These are phyloP conservation scores for Climacium dendroides DNA, from an alignment of 225 moss, liverwort and hornwort species.

Conservation along the genomic window DNA sequence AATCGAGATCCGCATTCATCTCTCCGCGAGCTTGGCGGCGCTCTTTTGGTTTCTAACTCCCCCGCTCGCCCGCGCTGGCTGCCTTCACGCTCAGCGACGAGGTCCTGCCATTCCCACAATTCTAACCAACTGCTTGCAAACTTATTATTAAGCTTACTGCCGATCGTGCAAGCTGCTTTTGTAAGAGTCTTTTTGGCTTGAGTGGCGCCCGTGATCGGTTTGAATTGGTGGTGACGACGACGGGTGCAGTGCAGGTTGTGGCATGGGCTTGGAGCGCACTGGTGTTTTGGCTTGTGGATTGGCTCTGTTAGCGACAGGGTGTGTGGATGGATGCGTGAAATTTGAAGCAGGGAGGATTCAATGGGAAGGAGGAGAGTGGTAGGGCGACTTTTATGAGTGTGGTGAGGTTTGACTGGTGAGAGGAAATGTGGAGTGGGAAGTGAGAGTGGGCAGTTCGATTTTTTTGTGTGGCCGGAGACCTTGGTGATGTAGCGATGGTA, in stretches of 20 bases:
- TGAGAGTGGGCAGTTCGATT: neutral
- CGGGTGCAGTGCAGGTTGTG: neutral
- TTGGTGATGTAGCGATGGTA: neutral
- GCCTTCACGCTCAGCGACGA: neutral
- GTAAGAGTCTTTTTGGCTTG: neutral
- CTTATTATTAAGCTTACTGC: neutral
- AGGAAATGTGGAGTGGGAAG: neutral
- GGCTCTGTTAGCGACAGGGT: neutral
- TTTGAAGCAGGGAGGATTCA: neutral
- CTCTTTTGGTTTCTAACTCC: neutral
- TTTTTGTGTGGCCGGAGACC: neutral
- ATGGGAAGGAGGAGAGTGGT: neutral
- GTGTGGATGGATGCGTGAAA: neutral
- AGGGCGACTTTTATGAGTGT: neutral
- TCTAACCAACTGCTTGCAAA: neutral
- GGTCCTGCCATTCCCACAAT: neutral
- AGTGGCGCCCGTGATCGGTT: neutral
- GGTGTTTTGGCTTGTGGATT: neutral
- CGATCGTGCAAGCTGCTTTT: neutral
- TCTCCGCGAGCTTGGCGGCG: conserved; percentile 14
- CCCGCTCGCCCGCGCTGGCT: neutral
- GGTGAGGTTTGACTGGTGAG: neutral
- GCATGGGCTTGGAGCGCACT: conserved; percentile 1
- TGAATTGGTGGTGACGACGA: neutral
- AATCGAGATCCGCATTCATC: conserved; percentile 16